These are phyloP conservation scores for Fibroporia radiculosa DNA, from an alignment of 768 basidiomycete genomes.

Conservation along the genomic window DNA sequence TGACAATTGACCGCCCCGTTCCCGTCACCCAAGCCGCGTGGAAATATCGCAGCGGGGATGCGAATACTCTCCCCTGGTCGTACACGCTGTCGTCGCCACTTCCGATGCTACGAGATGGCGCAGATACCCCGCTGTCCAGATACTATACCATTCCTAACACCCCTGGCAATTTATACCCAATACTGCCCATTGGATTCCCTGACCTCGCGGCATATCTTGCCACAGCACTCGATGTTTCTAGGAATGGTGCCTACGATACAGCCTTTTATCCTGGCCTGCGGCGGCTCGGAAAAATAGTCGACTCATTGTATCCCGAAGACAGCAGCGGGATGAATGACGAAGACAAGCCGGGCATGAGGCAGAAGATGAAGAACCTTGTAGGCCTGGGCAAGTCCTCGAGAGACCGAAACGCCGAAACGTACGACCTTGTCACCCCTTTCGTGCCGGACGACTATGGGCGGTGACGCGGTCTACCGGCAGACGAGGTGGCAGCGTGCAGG, in stretches of 20 bases:
- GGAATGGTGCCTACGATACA: constrained; percentile 50
- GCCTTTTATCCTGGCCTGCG: constrained; percentile 42
- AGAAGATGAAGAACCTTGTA: constrained; percentile 56
- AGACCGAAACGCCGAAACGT: constrained; percentile 69
- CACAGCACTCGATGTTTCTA: constrained; percentile 60
- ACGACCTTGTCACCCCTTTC: constrained; percentile 78
- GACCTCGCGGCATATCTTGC: constrained; percentile 71
- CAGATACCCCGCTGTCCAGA: constrained; percentile 58
- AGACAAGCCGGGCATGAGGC: constrained; percentile 35
- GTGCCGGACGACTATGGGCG: constrained; percentile 69
- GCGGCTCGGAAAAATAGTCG: constrained; percentile 64
- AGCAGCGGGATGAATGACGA: constrained; percentile 25
- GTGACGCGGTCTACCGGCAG: constrained; percentile 4
- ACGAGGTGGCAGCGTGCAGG: neutral
- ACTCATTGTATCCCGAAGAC: constrained; percentile 55
- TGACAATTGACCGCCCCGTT: constrained; percentile 64
- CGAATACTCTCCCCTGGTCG: constrained; percentile 64
- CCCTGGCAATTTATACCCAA: constrained; percentile 51
- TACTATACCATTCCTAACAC: constrained; percentile 66
- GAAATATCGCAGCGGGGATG: constrained; percentile 50
- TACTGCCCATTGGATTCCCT: constrained; percentile 68
- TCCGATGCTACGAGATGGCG: constrained; percentile 51
- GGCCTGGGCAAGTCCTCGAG: constrained; percentile 41
- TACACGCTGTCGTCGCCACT: constrained; percentile 56
- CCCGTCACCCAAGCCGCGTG: constrained; percentile 38